Conservation (phyloP, 208 protist species). For the Novymonas esmeraldas region DNA sequence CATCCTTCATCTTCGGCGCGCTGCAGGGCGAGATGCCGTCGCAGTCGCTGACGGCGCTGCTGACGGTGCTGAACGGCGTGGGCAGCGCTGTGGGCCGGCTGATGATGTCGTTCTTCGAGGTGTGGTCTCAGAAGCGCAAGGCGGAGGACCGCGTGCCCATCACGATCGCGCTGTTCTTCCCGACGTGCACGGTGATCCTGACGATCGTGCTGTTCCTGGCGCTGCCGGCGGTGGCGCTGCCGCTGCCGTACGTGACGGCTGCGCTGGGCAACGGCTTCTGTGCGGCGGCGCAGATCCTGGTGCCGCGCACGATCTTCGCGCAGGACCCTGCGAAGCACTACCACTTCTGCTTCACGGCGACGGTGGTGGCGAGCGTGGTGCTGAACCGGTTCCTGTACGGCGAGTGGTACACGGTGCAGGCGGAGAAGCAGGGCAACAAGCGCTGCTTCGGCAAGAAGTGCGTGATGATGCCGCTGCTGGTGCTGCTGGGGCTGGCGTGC, state of each 20-base stretch:
- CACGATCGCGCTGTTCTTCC: conserved; percentile 46
- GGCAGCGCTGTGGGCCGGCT: conserved; percentile 55
- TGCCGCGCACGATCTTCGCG: conserved; percentile 66
- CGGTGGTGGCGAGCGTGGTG: conserved; percentile 39
- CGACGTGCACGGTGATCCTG: conserved; percentile 39
- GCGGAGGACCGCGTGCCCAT: conserved; percentile 59
- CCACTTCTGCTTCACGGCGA: conserved; percentile 52
- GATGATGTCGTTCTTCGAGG: conserved; percentile 52
- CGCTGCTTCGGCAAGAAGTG: conserved; percentile 32
- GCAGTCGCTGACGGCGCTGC: conserved; percentile 34
- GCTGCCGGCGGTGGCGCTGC: conserved; percentile 35
- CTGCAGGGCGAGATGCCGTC: conserved; percentile 26
- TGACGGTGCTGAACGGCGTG: conserved; percentile 55
- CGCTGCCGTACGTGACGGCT: conserved; percentile 53
- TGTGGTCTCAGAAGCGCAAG: conserved; percentile 43
- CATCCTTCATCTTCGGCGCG: conserved; percentile 46
- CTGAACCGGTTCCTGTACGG: conserved; percentile 71
- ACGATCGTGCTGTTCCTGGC: conserved; percentile 46
- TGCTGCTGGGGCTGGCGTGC: conserved; percentile 40
- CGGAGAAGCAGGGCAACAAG: conserved; percentile 35
- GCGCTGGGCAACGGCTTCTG: conserved; percentile 64
- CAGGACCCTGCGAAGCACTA: conserved; percentile 77
- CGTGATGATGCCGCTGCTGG: conserved; percentile 48
- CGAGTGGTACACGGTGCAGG: conserved; percentile 65
- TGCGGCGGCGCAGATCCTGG: conserved; percentile 51